Percentiles rank a stretch among this genome's conserved stretches.
These are phyloP conservation scores for Neotropicomus parvogracilis DNA, from an alignment of 1,284 basidiomycete species.

Conservation along the genomic window DNA sequence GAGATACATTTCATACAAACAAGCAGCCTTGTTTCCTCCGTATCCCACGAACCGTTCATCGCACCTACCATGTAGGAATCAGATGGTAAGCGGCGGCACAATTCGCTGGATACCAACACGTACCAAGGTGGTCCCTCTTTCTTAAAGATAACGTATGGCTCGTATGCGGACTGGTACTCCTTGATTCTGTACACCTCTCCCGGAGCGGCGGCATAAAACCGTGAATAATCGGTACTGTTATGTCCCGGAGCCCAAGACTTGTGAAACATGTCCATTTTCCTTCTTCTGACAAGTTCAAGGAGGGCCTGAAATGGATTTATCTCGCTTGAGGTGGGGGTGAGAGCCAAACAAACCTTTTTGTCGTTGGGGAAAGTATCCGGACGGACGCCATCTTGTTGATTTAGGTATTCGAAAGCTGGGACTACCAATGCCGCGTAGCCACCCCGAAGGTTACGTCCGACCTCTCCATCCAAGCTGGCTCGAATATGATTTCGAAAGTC, in stretches of 20 bases:
- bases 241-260: constrained; percentile 74
- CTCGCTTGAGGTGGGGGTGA: not conserved
- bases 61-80: constrained; percentile 46
- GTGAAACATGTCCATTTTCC: constrained; percentile 71
- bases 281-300: constrained; percentile 49
- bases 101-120: constrained; percentile 15
- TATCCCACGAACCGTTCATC: constrained; percentile 89
- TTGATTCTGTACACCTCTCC: constrained; percentile 73
- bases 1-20: constrained; percentile 62
- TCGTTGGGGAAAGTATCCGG: constrained; percentile 56
- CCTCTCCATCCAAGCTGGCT: constrained; percentile 22
- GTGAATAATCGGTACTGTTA: constrained; percentile 71
- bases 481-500: constrained; percentile 61
- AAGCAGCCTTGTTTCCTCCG: constrained; percentile 69
- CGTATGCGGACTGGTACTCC: constrained; percentile 75
- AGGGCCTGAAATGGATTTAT: constrained; percentile 42
- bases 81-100: not conserved
- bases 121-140: constrained; percentile 73
- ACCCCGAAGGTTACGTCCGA: constrained; percentile 39
- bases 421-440: constrained; percentile 69
- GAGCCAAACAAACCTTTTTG: constrained; percentile 47
- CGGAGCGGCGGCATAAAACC: constrained; percentile 58
- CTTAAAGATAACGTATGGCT: constrained; percentile 80
- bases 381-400: constrained; percentile 58
- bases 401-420: constrained; percentile 74